Evolutionary conservation across 768 basidiomycete species (phyloP).

Genomic region (Boletus reticulatus): DNA sequence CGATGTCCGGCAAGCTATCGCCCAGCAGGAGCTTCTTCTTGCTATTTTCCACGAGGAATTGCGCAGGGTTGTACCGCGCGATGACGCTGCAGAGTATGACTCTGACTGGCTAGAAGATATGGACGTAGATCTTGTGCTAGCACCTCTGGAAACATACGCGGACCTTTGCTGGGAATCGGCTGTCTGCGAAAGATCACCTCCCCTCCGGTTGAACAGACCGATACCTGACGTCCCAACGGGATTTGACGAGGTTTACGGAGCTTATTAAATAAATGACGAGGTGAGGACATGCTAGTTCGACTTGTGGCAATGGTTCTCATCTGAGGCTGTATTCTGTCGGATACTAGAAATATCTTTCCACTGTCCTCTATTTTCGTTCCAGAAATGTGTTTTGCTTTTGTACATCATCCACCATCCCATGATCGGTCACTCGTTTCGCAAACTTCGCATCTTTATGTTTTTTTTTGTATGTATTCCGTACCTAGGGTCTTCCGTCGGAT

Average conservation of each 20-base stretch:
- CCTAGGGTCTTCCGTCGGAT: neutral
- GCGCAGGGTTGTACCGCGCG: conserved; percentile 20
- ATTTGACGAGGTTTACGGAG: conserved; percentile 22
- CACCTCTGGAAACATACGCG: conserved; percentile 27
- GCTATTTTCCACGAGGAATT: conserved; percentile 32
- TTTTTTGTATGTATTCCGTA: conserved; percentile 4
- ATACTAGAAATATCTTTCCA: neutral
- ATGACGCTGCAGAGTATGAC: conserved; percentile 13
- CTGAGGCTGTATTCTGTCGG: neutral
- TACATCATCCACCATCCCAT: neutral
- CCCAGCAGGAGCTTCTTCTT: conserved; percentile 33
- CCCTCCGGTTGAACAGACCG: conserved; percentile 7
- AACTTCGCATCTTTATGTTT: neutral
- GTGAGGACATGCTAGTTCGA: conserved; percentile 1
- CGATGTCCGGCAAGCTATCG: conserved; percentile 32
- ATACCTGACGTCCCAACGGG: conserved; percentile 29
- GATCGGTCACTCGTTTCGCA: too few species aligned
- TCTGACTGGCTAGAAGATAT: conserved; percentile 27
- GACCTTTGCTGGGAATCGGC: conserved; percentile 31
- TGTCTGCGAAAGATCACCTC: conserved; percentile 18
- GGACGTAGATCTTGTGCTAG: conserved; percentile 28
- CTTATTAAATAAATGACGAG: conserved; percentile 12
- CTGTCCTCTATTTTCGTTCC: conserved; percentile 9
- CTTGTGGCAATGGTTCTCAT: neutral
- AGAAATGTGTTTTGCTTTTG: neutral